Conservation (phyloP, 2,329 filamentous ascomycete genomes). For the Paecilomyces dactylethromorphus region DNA sequence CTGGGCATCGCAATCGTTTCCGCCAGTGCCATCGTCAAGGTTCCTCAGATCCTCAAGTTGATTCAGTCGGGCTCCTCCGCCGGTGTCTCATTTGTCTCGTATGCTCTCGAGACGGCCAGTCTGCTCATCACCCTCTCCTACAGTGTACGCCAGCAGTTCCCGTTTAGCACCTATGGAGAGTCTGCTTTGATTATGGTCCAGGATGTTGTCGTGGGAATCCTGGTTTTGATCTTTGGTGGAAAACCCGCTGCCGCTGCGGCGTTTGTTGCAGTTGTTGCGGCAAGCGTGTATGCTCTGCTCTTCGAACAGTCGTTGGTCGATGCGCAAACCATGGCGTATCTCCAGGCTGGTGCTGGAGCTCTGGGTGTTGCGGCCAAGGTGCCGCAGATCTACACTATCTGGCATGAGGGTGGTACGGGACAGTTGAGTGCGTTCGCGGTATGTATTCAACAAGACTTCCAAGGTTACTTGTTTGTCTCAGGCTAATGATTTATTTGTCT, state of each 20-base stretch:
- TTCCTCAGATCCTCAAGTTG: conserved; percentile 94
- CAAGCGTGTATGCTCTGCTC: conserved; percentile 64
- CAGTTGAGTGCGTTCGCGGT: conserved; percentile 96
- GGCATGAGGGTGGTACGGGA: conserved; percentile 77
- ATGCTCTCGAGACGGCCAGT: conserved; percentile 81
- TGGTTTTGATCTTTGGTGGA: conserved; percentile 80
- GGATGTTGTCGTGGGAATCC: conserved; percentile 79
- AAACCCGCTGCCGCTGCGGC: conserved; percentile 61
- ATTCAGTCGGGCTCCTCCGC: conserved; percentile 70
- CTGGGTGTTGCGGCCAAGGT: conserved; percentile 85
- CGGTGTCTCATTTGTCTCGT: conserved; percentile 83
- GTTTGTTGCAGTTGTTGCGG: conserved; percentile 71
- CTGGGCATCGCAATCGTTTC: conserved; percentile 91
- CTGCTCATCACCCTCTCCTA: conserved; percentile 90
- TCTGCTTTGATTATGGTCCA: conserved; percentile 85
- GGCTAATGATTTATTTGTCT: conserved; percentile 1
- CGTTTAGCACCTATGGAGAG: conserved; percentile 96
- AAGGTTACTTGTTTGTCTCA: background rate
- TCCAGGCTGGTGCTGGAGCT: conserved; percentile 79
- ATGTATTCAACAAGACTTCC: conserved; percentile 34
- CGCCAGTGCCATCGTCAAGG: conserved; percentile 86
- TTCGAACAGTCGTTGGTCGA: conserved; percentile 56
- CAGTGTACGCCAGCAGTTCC: conserved; percentile 83
- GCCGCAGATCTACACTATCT: conserved; percentile 86
- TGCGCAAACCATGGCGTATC: conserved; percentile 59